Evolutionary conservation across 352 stramenopile species (phyloP).

Genomic region (Phytophthora tubulina): DNA sequence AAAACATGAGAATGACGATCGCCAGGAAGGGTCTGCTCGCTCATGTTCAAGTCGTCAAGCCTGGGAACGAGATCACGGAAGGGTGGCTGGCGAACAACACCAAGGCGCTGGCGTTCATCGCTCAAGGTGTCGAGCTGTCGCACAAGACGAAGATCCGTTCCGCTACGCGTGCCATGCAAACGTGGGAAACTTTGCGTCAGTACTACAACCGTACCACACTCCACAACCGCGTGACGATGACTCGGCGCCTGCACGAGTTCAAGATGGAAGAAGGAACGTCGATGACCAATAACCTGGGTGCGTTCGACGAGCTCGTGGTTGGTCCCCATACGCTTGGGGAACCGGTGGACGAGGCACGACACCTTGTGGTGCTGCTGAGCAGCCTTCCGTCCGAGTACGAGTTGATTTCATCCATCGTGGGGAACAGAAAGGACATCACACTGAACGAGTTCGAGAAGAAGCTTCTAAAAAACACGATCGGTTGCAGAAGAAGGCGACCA

Average conservation of each 20-base stretch:
- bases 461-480: not conserved
- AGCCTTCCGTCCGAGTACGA: slow-evolving; percentile 1
- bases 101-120: slow-evolving; percentile 41
- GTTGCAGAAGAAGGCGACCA: slow-evolving; percentile 1
- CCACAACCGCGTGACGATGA: slow-evolving; percentile 42
- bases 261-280: slow-evolving; percentile 34
- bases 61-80: slow-evolving; percentile 22
- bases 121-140: slow-evolving; percentile 21
- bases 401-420: not conserved
- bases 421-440: not conserved
- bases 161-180: slow-evolving; percentile 15
- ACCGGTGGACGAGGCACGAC: not conserved
- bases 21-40: slow-evolving; percentile 23
- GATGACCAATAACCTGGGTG: not conserved
- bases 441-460: not conserved
- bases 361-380: not conserved
- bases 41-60: slow-evolving; percentile 9
- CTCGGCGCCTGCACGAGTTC: slow-evolving; percentile 35
- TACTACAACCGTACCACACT: slow-evolving; percentile 40
- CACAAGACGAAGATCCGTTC: slow-evolving; percentile 33
- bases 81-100: slow-evolving; percentile 30
- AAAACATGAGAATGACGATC: not conserved
- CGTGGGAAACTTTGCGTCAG: slow-evolving; percentile 26
- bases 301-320: not conserved
- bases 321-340: too few species aligned